Percentiles rank a stretch among this genome's conserved stretches.
phyloP scores from a whole-genome alignment of 169 alveolate species.

The Toxoplasma gondii region DNA sequence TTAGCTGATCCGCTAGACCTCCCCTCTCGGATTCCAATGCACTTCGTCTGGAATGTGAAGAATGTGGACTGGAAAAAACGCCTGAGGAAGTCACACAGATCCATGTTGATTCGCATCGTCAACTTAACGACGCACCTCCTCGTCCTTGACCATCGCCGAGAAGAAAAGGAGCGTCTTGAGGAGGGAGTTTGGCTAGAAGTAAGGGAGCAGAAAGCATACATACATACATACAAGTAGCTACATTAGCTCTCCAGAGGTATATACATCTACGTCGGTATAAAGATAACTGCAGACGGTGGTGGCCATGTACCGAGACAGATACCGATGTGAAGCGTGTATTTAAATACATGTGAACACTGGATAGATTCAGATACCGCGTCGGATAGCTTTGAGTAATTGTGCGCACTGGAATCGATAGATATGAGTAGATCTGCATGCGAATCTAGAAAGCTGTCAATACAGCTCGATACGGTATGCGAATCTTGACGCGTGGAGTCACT shows the following conservation, averaged over 20 bases:
- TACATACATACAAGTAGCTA: not conserved
- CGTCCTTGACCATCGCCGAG: conserved; percentile 13
- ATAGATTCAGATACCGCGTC: no score
- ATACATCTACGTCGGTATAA: not conserved
- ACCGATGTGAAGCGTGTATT: no score
- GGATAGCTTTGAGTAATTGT: no score
- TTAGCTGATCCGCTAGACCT: not conserved
- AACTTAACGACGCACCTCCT: conserved; percentile 76
- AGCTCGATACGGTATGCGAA: no score
- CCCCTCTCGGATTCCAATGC: conserved; percentile 58
- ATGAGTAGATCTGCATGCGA: no score
- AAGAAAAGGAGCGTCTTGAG: conserved; percentile 41
- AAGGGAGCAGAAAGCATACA: not conserved
- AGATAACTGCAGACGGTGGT: not conserved
- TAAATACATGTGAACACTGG: no score
- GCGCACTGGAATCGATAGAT: no score
- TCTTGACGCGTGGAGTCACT: no score
- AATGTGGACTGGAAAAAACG: conserved; percentile 79
- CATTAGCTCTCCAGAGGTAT: not conserved
- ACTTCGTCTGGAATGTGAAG: conserved; percentile 70
- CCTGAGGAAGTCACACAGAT: conserved; percentile 81
- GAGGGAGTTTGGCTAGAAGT: conserved; percentile 68
- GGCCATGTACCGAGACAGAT: no score
- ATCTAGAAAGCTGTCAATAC: no score
- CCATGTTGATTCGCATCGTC: conserved; percentile 82